Evolutionary conservation across 768 basidiomycete species (phyloP), one percentile per base, ranked within the genome.

Genomic region (Xanthoconium stramineum): DNA sequence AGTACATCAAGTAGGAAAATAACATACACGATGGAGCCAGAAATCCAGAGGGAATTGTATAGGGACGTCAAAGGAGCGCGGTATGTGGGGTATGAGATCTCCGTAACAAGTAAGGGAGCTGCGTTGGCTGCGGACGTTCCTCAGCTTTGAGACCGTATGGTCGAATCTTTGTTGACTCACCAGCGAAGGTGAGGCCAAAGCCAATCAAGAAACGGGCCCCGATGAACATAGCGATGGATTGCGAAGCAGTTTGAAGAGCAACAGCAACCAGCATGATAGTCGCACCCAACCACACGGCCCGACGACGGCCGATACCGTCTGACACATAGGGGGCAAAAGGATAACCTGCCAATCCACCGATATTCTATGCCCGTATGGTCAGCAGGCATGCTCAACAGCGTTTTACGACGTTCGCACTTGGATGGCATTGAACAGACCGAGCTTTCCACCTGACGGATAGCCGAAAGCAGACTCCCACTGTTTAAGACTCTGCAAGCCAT

Each of bases 11-110:
- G 20, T 33, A 35, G n/a, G 14, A 14, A 60, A 57, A 47, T 52
- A 39, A 75, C 82, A 43, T 60, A 86, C 84, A 91, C 66, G 67
- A 92, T 90, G 53, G 89, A 78, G 55, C 91, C 91, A 15, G 86
- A 84, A 69, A 90, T 91, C 90, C 91, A 93, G 57, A 91, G 84
- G 32, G 89, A 86, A 77, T 91, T 90, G 76, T 89, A 91, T 48
- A 83, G 72, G 3, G 88, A 84, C 14, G 89, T 93, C 56, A 94
- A 72, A 35, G 84, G 84, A 14, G 85, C 87, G 61, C 92, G 90
- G 71, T 94, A 87, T 12, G 81, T 76, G 15, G 91, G 92, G 69
- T 93, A 93, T 1, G 91, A 80, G n/a, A 94, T 73, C 72, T 94
- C 92, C 47, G 90, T 87, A 52, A 94, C 84, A 74, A 94, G 73